phyloP scores from a whole-genome alignment of 495 filamentous ascomycete genomes.

The Annulohypoxylon moriforme region DNA sequence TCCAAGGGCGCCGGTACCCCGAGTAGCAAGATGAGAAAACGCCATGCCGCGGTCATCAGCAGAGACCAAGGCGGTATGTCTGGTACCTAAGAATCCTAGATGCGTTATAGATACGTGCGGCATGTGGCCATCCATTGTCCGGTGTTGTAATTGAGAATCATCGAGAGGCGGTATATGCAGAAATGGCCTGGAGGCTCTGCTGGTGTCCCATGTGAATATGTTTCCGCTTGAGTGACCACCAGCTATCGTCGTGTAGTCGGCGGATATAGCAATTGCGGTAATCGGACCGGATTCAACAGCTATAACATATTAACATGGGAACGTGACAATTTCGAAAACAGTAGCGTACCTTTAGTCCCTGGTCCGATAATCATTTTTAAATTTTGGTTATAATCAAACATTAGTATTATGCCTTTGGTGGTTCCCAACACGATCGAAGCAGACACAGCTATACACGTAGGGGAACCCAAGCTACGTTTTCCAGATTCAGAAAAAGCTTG shows the following conservation, averaged over 20 bases:
- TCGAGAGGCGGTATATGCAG: conserved; percentile 85
- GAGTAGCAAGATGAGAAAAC: conserved; percentile 94
- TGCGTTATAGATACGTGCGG: conserved; percentile 81
- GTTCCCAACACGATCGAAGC: conserved; percentile 92
- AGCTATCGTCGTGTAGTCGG: conserved; percentile 91
- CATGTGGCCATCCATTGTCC: conserved; percentile 83
- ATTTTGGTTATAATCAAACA: conserved; percentile 97
- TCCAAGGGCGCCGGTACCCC: conserved; percentile 86
- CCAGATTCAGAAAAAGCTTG: conserved; percentile 96
- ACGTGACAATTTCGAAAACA: not conserved
- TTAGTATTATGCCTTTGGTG: conserved; percentile 89
- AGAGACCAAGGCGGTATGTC: conserved; percentile 97
- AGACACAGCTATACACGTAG: conserved; percentile 90
- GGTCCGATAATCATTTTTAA: conserved; percentile 91
- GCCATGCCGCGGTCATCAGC: conserved; percentile 97
- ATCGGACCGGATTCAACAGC: conserved; percentile 91
- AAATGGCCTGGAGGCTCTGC: conserved; percentile 83
- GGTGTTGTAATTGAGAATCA: conserved; percentile 69
- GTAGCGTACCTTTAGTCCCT: conserved; percentile 84
- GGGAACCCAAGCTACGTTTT: conserved; percentile 89
- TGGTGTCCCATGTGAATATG: conserved; percentile 97
- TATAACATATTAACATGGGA: conserved; percentile 52
- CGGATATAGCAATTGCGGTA: conserved; percentile 88
- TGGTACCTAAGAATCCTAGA: conserved; percentile 92
- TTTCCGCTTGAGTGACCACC: conserved; percentile 88